phyloP scores from a whole-genome alignment of 495 filamentous ascomycete genomes.

The Tuber brumale region DNA sequence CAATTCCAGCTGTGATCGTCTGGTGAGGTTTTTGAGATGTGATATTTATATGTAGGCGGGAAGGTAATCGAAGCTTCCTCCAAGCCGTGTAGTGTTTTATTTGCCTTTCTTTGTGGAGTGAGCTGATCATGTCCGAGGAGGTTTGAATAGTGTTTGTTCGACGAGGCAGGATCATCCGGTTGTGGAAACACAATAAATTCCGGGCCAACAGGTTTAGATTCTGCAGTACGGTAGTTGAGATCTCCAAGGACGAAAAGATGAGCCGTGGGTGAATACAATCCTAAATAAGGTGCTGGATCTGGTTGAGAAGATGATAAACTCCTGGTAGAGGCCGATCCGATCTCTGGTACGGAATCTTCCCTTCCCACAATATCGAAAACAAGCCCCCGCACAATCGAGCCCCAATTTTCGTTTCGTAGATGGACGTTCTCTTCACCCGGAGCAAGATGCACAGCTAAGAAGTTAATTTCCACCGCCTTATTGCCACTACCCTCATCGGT shows the following conservation, averaged over 20 bases:
- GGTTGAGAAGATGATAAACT: slow-evolving; percentile 7
- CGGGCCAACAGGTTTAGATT: slow-evolving; percentile 50
- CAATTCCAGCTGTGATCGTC: slow-evolving; percentile 57
- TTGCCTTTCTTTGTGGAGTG: slow-evolving; percentile 56
- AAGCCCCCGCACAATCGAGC: slow-evolving; percentile 65
- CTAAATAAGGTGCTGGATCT: slow-evolving; percentile 7
- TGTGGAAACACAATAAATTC: slow-evolving; percentile 57
- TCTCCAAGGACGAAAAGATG: slow-evolving; percentile 84
- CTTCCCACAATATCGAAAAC: slow-evolving; percentile 56
- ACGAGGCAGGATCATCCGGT: slow-evolving; percentile 47
- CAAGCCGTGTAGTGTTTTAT: slow-evolving; percentile 66
- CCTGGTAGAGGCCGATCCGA: slow-evolving; percentile 23
- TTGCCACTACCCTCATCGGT: slow-evolving; percentile 25
- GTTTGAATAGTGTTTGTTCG: slow-evolving; percentile 50
- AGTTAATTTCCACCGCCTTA: slow-evolving; percentile 60
- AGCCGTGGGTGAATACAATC: slow-evolving; percentile 64
- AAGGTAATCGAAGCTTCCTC: slow-evolving; percentile 68
- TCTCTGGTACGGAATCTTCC: slow-evolving; percentile 36
- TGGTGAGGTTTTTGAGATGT: slow-evolving; percentile 46
- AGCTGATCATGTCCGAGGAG: slow-evolving; percentile 74
- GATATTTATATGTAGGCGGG: slow-evolving; percentile 88
- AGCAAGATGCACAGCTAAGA: slow-evolving; percentile 83
- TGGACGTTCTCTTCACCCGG: slow-evolving; percentile 68
- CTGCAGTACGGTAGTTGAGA: slow-evolving; percentile 83
- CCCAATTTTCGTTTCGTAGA: slow-evolving; percentile 78